Base-by-base conservation (phyloP, 768 basidiomycete species). In the Pilatotrama ljubarskyi region DNA sequence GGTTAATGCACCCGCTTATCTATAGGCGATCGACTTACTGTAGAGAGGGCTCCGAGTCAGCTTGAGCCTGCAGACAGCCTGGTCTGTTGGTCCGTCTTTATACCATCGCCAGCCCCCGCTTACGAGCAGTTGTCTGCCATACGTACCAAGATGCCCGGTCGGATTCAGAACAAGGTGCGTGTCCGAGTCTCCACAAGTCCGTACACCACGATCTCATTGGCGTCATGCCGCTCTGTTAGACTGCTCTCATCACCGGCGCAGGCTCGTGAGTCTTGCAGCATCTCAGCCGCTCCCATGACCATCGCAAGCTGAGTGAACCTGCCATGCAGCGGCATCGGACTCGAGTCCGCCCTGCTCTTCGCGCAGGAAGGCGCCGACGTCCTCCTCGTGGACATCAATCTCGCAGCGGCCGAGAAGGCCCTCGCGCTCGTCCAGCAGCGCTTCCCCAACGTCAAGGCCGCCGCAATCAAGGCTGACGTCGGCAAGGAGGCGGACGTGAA, bases 271-370 rank as follows among this genome's bases (percentile, higher is more conserved):
- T 72, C n/a, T 25, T 47, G 14, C 11, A 29, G 17, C 13, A 13
- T n/a, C 50, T 35, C 9, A 5, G 13, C 10, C 32, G 18, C 50
- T 20, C 14, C 15, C 78, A 91, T 79, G 14, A 13, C 7, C 17
- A 42, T 36, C 41, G 29, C 41, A 18, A 4, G 18, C 9, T 35
- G 22, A 22, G 24, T 3, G 17, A 35, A 40, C 24, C 36, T 41
- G n/a, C 37, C 14, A 60, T 61, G 42, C 73, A 98, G 95, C 56
- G 97, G 97, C 0, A 97, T 99, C 73, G 97, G 97, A 25, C 83
- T 98, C 48, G 95, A 99, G 77, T 90, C 95, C 0, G 87, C 94
- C n/a, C 80, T 98, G 61, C 82, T 98, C 46, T 99, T 99, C 72
- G 96, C 96, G 1, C 82, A 84, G 62, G 97, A 99, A 73, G 95